Evolutionary conservation across 352 stramenopile species (phyloP), one percentile per base, ranked within the genome.

Genomic region (Pythium myriotylum): DNA sequence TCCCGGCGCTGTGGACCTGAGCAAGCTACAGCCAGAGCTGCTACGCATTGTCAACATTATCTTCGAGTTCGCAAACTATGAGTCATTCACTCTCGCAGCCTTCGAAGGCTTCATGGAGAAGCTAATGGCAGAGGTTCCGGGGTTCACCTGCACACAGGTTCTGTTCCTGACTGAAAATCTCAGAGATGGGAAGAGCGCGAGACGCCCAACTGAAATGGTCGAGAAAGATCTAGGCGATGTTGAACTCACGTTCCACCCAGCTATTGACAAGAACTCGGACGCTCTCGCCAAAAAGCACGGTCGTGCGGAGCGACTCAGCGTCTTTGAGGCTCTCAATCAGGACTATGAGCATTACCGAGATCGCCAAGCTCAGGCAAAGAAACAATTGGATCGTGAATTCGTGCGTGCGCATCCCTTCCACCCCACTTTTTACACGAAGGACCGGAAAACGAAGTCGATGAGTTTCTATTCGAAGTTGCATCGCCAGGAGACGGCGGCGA

Each of bases 331-430:
- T 7, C 72, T 93, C 9, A 86, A 88, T 29, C 79, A 91, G 62
- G 86, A 92, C 57, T 87, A 82, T 33, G 74, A 86, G 22, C 81
- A 90, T 55, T 92, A 94, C 57, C 69, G 77, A 13, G 69, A 84
- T 24, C 75, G 76, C 19, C 84, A 84, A 24, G 67, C 79, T 49
- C 72, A 87, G 49, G 62, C 70, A 14, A 58, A 62, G 39, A 83
- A 81, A 45, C 78, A 89, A 62, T 69, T 80, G 2, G 68, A 84
- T 54, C 74, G 76, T 13, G 81, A 90, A 52, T 87, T 88, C 27
- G 70, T 70, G 10, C 76, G 79, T 42, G 26, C 70, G 8, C 81
- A 89, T 46, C 81, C 84, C 22, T 93, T 91, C 57, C 77, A 84
- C 22, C 84, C 84, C 19, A 86, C 64, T 17, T 53, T 89, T 3